Evolutionary conservation across 1,284 basidiomycete species (phyloP), one percentile per base, ranked within the genome.

Genomic region (Cryptococcus sp.): DNA sequence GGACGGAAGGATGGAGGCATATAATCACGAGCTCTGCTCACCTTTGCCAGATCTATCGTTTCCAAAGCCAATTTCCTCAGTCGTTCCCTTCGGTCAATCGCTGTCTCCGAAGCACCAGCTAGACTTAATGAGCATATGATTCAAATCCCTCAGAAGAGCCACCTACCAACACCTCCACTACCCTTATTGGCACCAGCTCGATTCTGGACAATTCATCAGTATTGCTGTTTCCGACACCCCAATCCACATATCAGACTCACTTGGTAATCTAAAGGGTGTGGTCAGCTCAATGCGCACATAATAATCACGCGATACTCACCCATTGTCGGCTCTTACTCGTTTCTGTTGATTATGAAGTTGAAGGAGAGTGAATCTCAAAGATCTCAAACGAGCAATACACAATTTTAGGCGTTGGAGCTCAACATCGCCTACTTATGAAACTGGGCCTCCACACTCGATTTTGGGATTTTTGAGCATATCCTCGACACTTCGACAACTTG

Each of bases 111-210:
- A 32, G 65, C 61, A 33, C 74, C 74, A n/a, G 75, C 74, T 53
- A 30, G 5, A 11, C 7, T 37, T 2, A 2, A 41, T 41, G 38
- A 41, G 38, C n/a, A n/a, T n/a, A n/a, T n/a, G n/a, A n/a, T n/a
- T n/a, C n/a, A n/a, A n/a, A n/a, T n/a, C n/a, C n/a, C n/a, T n/a
- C n/a, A n/a, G n/a, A n/a, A n/a, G n/a, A n/a, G 3, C n/a, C 10
- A 62, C 71, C 56, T 54, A 69, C 71, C 89, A 52, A 93, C 90
- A 81, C 92, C 93, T 71, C 92, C 92, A 57, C 91, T 90, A 63
- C 93, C 92, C 71, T 96, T 95, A 76, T 95, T 96, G 52, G 90
- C 93, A 50, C 92, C 92, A 52, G 93, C 91, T 75, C 90, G 89
- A 81, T 93, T 93, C 89, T 93, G 62, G 13, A 55, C 55, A 41